Evolutionary conservation across 306 rosid genomes (phyloP), one percentile per base, ranked within the genome.

Genomic region (Lithocarpus polystachyus): DNA sequence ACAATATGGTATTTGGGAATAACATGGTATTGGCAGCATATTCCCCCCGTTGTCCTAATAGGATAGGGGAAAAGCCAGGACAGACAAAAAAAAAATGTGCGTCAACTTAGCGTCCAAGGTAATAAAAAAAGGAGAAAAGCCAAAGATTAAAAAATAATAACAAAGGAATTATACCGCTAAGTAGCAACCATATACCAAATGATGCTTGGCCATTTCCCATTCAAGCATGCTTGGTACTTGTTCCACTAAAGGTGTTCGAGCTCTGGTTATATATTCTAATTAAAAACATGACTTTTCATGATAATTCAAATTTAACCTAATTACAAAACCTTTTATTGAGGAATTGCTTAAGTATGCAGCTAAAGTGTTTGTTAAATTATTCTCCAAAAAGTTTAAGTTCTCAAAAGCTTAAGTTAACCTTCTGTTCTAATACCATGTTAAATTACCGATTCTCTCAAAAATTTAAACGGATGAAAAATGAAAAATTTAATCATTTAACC

Each of bases 81-180:
- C 73, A 53, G 83, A 81, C 74, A 71, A 78, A 57, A 67, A 78
- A 57, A 67, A 31, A 19, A 45, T 71, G 83, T 67, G 81, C 69
- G 79, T 82, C 85, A 85, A 81, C 85, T 64, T 54, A n/a, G 88
- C 88, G 79, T 69, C 37, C 12, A 75, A 13, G 62, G 12, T 20
- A 72, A 72, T 62, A 69, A 26, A 55, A 37, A 68, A 68, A 76
- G 56, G 19, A 56, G 20, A 6, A 43, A 23, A 74, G 40, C 54
- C 7, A n/a, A n/a, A 80, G 71, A 56, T 22, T 1, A 56, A 5
- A n/a, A 53, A 53, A 23, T 40, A 8, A 40, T 8, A 0, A 40
- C 45, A 68, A 28, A 77, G 17, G 23, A 26, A 77, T 71, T 75
- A 67, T 79, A 77, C 73, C 19, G 79, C 75, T 76, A 82, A 68